These are phyloP conservation scores for Aspergillus incahuasiensis DNA, from an alignment of 495 filamentous ascomycete species.

Conservation along the genomic window DNA sequence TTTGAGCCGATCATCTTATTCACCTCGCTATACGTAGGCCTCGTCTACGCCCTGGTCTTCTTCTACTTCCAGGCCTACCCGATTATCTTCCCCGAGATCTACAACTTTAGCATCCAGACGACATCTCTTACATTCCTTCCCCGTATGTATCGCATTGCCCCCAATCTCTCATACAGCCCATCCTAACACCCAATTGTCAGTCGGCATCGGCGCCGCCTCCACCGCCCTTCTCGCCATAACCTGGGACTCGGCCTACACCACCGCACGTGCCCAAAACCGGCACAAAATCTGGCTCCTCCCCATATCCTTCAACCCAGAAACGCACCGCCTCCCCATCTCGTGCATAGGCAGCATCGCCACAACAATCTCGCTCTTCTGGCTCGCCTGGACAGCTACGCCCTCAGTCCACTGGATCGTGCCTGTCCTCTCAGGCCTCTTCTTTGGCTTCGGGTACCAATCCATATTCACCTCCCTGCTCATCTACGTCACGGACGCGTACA, in stretches of 20 bases:
- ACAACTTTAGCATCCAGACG: slow-evolving; percentile 31
- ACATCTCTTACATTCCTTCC: slow-evolving; percentile 43
- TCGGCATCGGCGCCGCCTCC: slow-evolving; percentile 33
- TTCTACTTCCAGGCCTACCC: slow-evolving; percentile 66
- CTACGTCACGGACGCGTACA: slow-evolving; percentile 74
- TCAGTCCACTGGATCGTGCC: slow-evolving; percentile 61
- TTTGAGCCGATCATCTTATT: slow-evolving; percentile 63
- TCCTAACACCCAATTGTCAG: slow-evolving; percentile 19
- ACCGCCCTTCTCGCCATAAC: slow-evolving; percentile 42
- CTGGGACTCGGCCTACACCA: slow-evolving; percentile 51
- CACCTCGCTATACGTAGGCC: slow-evolving; percentile 61
- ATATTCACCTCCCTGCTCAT: slow-evolving; percentile 68
- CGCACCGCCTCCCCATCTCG: slow-evolving; percentile 61
- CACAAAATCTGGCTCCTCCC: neutral
- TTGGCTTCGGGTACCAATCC: slow-evolving; percentile 63
- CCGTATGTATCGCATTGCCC: slow-evolving; percentile 21
- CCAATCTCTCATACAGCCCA: neutral
- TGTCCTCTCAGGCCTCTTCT: slow-evolving; percentile 58
- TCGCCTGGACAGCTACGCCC: slow-evolving; percentile 58
- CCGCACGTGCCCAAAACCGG: slow-evolving; percentile 29
- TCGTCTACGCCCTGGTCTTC: slow-evolving; percentile 71
- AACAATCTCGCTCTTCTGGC: slow-evolving; percentile 63
- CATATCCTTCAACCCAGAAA: slow-evolving; percentile 53
- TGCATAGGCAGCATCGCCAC: slow-evolving; percentile 62
- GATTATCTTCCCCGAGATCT: slow-evolving; percentile 52